Conservation (phyloP, 345 rosid genomes). For the Erodium maritimum region DNA sequence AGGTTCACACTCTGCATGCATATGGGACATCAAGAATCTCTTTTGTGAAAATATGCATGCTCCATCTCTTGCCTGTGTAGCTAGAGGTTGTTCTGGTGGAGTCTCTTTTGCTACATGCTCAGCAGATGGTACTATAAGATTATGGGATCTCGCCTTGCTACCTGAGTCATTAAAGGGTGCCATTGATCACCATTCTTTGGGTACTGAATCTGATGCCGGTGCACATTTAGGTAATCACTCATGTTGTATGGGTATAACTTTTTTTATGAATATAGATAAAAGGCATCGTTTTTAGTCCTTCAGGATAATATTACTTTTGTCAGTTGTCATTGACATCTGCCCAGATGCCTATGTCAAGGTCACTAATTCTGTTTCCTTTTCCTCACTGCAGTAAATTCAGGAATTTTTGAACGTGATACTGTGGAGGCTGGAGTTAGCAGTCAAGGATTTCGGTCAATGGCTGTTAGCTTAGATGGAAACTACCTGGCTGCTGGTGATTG, state of each 20-base stretch:
- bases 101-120: constrained; percentile 82
- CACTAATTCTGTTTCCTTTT: constrained; percentile 5
- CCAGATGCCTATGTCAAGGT: constrained; percentile 6
- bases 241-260: constrained; percentile 3
- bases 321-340: not conserved
- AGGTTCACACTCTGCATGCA: constrained; percentile 64
- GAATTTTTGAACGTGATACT: constrained; percentile 57
- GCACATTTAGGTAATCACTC: constrained; percentile 39
- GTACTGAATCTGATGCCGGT: constrained; percentile 17
- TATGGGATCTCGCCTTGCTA: constrained; percentile 69
- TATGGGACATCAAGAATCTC: constrained; percentile 77
- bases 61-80: constrained; percentile 56
- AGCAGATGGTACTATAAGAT: constrained; percentile 68
- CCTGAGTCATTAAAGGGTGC: constrained; percentile 23
- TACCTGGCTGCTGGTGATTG: constrained; percentile 76
- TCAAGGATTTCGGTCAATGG: constrained; percentile 60
- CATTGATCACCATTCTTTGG: constrained; percentile 15
- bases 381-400: constrained; percentile 42
- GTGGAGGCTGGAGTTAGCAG: constrained; percentile 35
- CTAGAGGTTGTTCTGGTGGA: constrained; percentile 77
- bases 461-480: constrained; percentile 65
- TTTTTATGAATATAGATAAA: not conserved
- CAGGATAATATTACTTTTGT: not conserved
- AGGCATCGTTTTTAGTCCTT: not conserved
- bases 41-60: constrained; percentile 68